These are phyloP conservation scores for Botrytis porri DNA, from an alignment of 2,329 filamentous ascomycete species.

Conservation along the genomic window DNA sequence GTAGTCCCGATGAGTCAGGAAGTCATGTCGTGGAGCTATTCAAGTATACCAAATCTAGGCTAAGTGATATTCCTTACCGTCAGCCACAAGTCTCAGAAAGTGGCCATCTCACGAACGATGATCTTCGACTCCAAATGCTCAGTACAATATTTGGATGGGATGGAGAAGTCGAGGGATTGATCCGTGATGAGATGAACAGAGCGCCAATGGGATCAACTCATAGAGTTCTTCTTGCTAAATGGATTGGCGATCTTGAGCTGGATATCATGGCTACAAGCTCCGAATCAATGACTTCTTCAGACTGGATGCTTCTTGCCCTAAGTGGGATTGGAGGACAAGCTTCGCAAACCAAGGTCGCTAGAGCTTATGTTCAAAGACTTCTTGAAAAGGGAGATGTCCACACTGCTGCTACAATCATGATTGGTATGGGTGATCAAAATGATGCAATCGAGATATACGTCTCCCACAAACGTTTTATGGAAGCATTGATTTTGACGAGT, in stretches of 20 bases:
- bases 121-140: slow-evolving; percentile 86
- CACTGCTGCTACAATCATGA: slow-evolving; percentile 85
- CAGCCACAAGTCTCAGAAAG: slow-evolving; percentile 59
- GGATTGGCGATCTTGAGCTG: slow-evolving; percentile 81
- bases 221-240: slow-evolving; percentile 82
- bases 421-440: slow-evolving; percentile 87
- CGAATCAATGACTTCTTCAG: slow-evolving; percentile 84
- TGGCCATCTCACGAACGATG: slow-evolving; percentile 66
- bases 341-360: slow-evolving; percentile 85
- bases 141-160: slow-evolving; percentile 95
- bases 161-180: slow-evolving; percentile 73
- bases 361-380: slow-evolving; percentile 85
- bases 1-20: slow-evolving; percentile 71
- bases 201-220: slow-evolving; percentile 72
- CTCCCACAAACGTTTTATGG: slow-evolving; percentile 87
- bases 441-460: slow-evolving; percentile 97
- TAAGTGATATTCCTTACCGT: slow-evolving; percentile 80
- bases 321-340: slow-evolving; percentile 77
- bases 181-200: slow-evolving; percentile 78
- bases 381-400: slow-evolving; percentile 89
- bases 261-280: slow-evolving; percentile 79
- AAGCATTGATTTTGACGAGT: slow-evolving; percentile 85
- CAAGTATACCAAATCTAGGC: slow-evolving; percentile 74
- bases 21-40: slow-evolving; percentile 68
- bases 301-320: slow-evolving; percentile 95